phyloP scores from a whole-genome alignment of 345 rosid genomes.

The Leavenworthia alabamica region DNA sequence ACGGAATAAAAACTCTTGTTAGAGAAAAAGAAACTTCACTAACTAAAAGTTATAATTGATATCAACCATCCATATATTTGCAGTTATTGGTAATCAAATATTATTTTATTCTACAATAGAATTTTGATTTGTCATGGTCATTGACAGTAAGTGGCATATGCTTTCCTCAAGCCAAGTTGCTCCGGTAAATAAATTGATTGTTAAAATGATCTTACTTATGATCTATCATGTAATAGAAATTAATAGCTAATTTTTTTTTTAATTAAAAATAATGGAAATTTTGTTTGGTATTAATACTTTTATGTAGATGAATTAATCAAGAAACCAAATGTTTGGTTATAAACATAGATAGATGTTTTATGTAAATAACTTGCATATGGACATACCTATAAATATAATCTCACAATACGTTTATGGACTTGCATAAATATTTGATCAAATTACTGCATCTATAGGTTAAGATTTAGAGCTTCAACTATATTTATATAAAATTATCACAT shows the following conservation, averaged over 20 bases:
- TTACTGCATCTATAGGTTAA: no score
- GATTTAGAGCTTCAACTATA: no score
- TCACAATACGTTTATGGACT: no score
- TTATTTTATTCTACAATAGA: not conserved
- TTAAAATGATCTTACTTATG: not conserved
- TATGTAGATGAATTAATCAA: not conserved
- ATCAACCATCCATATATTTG: slow-evolving; percentile 7
- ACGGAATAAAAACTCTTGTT: not conserved
- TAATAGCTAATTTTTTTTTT: not conserved
- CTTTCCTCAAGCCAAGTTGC: not conserved
- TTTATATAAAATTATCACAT: not conserved
- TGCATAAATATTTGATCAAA: no score
- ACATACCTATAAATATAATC: not conserved
- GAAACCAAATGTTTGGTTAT: not conserved
- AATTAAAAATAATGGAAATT: not conserved
- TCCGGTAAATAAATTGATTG: not conserved
- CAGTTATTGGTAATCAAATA: not conserved
- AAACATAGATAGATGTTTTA: no score
- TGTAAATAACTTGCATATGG: not conserved
- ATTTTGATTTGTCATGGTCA: slow-evolving; percentile 5
- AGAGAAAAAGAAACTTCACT: slow-evolving; percentile 5
- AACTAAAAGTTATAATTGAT: not conserved
- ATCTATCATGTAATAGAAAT: not conserved
- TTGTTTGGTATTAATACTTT: not conserved
- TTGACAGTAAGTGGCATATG: slow-evolving; percentile 5